Evolutionary conservation across 2,329 filamentous ascomycete genomes (phyloP).

Genomic region (Venturia asperata): DNA sequence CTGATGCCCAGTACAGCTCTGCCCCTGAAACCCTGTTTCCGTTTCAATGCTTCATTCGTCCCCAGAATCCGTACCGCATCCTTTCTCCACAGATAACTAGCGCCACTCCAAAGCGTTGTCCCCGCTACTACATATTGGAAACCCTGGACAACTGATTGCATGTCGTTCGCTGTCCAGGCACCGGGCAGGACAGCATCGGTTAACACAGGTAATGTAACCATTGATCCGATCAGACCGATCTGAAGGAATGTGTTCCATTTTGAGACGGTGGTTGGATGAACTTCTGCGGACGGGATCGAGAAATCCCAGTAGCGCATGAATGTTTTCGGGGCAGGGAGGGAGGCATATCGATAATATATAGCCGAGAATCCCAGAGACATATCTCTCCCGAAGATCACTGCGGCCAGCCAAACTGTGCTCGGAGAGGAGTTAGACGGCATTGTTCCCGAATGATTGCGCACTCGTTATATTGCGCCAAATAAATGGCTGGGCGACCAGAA

Average conservation of each 20-base stretch:
- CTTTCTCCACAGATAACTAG: conserved; percentile 86
- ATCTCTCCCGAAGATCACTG: conserved; percentile 86
- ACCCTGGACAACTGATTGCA: conserved; percentile 31
- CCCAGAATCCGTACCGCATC: conserved; percentile 82
- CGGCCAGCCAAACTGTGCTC: conserved; percentile 67
- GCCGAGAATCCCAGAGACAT: conserved; percentile 75
- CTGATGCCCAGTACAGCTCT: conserved; percentile 42
- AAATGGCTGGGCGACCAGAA: not conserved
- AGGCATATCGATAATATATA: conserved; percentile 94
- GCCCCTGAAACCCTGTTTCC: conserved; percentile 41
- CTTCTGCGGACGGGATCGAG: conserved; percentile 77
- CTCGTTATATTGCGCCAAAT: not conserved
- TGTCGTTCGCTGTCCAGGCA: conserved; percentile 49
- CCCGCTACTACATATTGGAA: conserved; percentile 73
- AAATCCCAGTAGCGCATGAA: conserved; percentile 96
- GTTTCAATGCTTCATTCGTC: conserved; percentile 40
- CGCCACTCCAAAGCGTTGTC: conserved; percentile 88
- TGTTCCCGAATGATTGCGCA: not conserved
- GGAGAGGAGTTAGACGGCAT: not conserved
- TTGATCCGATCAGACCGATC: conserved; percentile 74
- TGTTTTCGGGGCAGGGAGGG: conserved; percentile 86
- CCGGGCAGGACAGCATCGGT: conserved; percentile 16
- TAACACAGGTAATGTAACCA: conserved; percentile 61
- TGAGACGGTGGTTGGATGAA: conserved; percentile 74
- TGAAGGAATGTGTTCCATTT: conserved; percentile 92